phyloP scores from a whole-genome alignment of 163 green algal genomes.

The Coccomyxa subellipsoidea region DNA sequence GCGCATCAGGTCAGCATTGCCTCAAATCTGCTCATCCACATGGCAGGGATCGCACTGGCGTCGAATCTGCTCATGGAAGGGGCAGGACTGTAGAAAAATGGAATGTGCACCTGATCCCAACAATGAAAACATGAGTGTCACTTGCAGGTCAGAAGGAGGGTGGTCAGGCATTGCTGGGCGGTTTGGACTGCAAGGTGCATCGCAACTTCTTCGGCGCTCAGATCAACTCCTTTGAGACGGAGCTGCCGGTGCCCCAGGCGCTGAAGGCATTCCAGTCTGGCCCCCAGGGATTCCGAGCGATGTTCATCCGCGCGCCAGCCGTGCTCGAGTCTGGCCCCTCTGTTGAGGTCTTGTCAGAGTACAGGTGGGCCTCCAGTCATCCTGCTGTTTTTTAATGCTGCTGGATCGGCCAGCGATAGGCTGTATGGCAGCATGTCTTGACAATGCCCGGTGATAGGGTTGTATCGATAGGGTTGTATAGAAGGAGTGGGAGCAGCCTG shows the following conservation, averaged over 20 bases:
- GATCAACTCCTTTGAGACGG: constrained; percentile 88
- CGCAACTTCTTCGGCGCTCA: constrained; percentile 97
- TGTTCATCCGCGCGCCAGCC: constrained; percentile 96
- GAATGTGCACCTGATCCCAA: too few species aligned
- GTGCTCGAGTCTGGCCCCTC: constrained; percentile 68
- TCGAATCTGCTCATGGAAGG: too few species aligned
- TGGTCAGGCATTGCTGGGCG: constrained; percentile 91
- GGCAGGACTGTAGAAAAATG: too few species aligned
- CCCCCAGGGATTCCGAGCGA: constrained; percentile 71
- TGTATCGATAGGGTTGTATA: too few species aligned
- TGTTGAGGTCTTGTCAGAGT: constrained; percentile 80
- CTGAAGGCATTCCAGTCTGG: constrained; percentile 40
- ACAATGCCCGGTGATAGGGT: too few species aligned
- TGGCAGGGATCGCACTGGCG: too few species aligned
- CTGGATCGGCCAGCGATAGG: too few species aligned
- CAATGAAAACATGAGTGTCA: too few species aligned
- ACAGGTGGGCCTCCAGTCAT: constrained; percentile 18
- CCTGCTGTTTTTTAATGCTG: too few species aligned
- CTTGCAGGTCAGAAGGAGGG: constrained; percentile 90
- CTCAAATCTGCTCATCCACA: too few species aligned
- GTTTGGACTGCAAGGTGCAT: constrained; percentile 86
- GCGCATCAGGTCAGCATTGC: constrained; percentile 53
- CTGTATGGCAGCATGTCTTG: too few species aligned
- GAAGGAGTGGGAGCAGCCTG: background rate
- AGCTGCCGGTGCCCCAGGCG: constrained; percentile 57